Conservation (phyloP, 2,329 filamentous ascomycete species). For the Byssothecium circinans region DNA sequence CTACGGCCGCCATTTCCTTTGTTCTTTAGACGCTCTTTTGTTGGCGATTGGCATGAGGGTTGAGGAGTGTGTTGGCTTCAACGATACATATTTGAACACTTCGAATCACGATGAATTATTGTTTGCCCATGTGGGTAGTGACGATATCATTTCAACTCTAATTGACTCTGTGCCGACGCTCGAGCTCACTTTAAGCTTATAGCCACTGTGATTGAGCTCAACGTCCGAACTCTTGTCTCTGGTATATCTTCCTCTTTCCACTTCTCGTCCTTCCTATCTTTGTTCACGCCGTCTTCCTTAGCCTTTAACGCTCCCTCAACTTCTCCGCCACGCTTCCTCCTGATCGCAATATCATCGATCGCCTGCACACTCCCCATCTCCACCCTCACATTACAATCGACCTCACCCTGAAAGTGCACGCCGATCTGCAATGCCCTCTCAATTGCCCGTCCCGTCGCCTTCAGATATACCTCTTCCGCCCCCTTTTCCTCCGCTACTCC, state of each 20-base stretch:
- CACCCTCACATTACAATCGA: conserved; percentile 60
- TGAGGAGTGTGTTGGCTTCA: conserved; percentile 23
- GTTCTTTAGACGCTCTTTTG: conserved; percentile 6
- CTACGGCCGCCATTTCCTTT: conserved; percentile 2
- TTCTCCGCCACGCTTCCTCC: conserved; percentile 1
- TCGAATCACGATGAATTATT: conserved; percentile 5
- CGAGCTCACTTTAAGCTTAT: conserved; percentile 28
- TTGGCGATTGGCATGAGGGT: conserved; percentile 6
- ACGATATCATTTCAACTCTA: too few species aligned
- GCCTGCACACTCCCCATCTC: conserved; percentile 65
- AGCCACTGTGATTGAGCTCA: conserved; percentile 38
- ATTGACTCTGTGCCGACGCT: background rate
- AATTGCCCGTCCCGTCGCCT: conserved; percentile 69
- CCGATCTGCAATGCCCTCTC: conserved; percentile 64
- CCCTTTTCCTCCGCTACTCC: conserved; percentile 7
- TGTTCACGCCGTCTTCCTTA: conserved; percentile 18
- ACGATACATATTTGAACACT: conserved; percentile 38
- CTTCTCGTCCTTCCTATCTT: conserved; percentile 17
- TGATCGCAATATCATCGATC: conserved; percentile 65
- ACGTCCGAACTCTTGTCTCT: conserved; percentile 45
- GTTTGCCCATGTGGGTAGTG: background rate
- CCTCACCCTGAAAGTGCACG: conserved; percentile 65
- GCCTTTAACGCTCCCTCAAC: conserved; percentile 8
- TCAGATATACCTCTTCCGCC: conserved; percentile 60
- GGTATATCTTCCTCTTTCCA: conserved; percentile 37